Evolutionary conservation across 2,329 filamentous ascomycete genomes (phyloP).

Genomic region (Nothomitra cinnamomea): DNA sequence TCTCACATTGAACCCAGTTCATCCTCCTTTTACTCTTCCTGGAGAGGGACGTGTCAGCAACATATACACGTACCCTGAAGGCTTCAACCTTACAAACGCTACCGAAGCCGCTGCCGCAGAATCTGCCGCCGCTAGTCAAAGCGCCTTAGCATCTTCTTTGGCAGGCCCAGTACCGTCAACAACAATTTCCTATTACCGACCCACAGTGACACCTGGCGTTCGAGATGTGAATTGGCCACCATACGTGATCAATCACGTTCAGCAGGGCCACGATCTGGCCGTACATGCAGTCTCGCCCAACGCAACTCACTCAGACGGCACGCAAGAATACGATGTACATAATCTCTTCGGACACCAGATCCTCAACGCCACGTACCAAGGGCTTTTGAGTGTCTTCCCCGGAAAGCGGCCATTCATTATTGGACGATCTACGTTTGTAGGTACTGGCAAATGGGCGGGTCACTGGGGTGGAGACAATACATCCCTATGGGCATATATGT

Average conservation of each 20-base stretch:
- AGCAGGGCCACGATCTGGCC: slow-evolving; percentile 44
- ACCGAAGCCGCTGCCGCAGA: slow-evolving; percentile 47
- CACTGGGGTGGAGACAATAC: slow-evolving; percentile 72
- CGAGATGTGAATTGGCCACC: slow-evolving; percentile 58
- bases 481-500: slow-evolving; percentile 56
- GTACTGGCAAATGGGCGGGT: slow-evolving; percentile 56
- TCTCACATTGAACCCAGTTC: slow-evolving; percentile 48
- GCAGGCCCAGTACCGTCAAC: slow-evolving; percentile 18
- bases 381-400: slow-evolving; percentile 45
- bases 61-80: slow-evolving; percentile 47
- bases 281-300: slow-evolving; percentile 61
- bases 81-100: slow-evolving; percentile 49
- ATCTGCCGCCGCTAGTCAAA: slow-evolving; percentile 35
- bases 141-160: slow-evolving; percentile 23
- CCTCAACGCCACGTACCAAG: slow-evolving; percentile 59
- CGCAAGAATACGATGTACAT: slow-evolving; percentile 67
- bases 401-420: slow-evolving; percentile 69
- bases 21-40: slow-evolving; percentile 46
- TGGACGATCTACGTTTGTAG: slow-evolving; percentile 64
- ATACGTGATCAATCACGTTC: slow-evolving; percentile 58
- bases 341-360: slow-evolving; percentile 64
- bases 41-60: slow-evolving; percentile 39
- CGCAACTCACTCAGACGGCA: slow-evolving; percentile 57
- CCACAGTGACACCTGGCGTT: slow-evolving; percentile 42
- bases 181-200: slow-evolving; percentile 34